Conservation (phyloP, 2,329 filamentous ascomycete genomes). For the Aspergillus sp. region DNA sequence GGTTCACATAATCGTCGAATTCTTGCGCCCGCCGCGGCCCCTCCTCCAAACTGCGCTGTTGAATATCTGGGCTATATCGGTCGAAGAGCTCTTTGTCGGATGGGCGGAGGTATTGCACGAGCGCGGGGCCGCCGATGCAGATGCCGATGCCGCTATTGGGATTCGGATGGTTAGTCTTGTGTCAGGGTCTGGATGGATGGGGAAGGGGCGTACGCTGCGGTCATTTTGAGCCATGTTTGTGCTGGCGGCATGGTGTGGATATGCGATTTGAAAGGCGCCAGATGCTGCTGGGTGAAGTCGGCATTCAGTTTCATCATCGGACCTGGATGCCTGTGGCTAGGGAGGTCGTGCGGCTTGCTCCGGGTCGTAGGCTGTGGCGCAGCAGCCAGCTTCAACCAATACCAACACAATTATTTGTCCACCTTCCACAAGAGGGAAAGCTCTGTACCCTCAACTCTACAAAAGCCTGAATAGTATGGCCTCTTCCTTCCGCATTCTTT, state of each 20-base stretch:
- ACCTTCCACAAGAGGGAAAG: too few species aligned
- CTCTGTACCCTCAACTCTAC: too few species aligned
- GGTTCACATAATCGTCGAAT: constrained; percentile 76
- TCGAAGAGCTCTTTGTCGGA: constrained; percentile 85
- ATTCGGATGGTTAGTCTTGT: constrained; percentile 2
- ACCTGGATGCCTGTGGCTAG: too few species aligned
- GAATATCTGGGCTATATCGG: constrained; percentile 89
- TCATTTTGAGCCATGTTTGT: constrained; percentile 55
- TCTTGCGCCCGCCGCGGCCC: constrained; percentile 69
- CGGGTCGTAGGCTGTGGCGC: too few species aligned
- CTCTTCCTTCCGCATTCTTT: too few species aligned
- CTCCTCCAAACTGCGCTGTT: constrained; percentile 73
- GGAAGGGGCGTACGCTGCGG: constrained; percentile 49
- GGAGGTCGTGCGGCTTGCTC: too few species aligned
- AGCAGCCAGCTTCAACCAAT: too few species aligned
- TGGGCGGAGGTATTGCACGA: constrained; percentile 64
- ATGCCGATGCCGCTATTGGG: constrained; percentile 57
- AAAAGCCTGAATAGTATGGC: too few species aligned
- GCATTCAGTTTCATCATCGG: too few species aligned
- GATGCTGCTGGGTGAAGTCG: too few species aligned
- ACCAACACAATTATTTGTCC: too few species aligned
- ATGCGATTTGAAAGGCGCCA: too few species aligned
- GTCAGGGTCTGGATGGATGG: constrained; percentile 5
- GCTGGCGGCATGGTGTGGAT: not conserved
- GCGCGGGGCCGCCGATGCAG: constrained; percentile 72